Evolutionary conservation across 2,329 filamentous ascomycete species (phyloP), one percentile per base, ranked within the genome.

Genomic region (Colletotrichum lini): DNA sequence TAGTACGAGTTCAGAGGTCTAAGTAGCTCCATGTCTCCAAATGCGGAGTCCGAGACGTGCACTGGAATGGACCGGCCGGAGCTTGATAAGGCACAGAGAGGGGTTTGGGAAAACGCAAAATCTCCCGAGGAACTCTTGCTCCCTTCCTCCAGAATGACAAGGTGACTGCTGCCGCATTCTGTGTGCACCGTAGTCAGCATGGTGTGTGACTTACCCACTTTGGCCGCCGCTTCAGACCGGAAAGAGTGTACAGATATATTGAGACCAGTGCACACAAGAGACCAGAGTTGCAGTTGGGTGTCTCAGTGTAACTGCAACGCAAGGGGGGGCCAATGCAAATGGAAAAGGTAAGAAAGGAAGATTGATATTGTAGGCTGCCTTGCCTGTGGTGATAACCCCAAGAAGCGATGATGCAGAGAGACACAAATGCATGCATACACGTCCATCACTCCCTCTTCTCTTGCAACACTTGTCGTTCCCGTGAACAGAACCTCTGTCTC

Each of bases 41-140:
- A 67, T 71, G 64, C 68, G 57, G 68, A 67, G 64, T 67, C 64
- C 64, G 57, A 67, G 64, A 71, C 58, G 54, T 38, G 49, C 38
- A 26, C 57, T 63, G 44, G 52, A 67, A 58, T 63, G 64, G 42
- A 16, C 52, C 9, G 68, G 26, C 26, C 26, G 68, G 68, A 67
- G 61, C 62, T 69, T 53, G 61, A 42, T 21, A 26, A 57, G 52
- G 30, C 49, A 18, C n/a, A 58, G 64, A 62, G 64, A 65, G 68
- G 64, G 45, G 57, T 63, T 44, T 30, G 44, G 26, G 12, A 44
- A 70, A 67, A 62, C 42, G 63, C 23, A 67, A 67, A 67, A 57
- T 61, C 63, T 56, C 42, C 49, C 63, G 49, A 56, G 40, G 49
- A 30, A 65, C 26, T 26, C 26, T 26, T 26, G 26, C 26, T 13